Percentiles rank a stretch among this genome's conserved stretches.
phyloP scores from a whole-genome alignment of 345 rosid species.

The Populus simonii region DNA sequence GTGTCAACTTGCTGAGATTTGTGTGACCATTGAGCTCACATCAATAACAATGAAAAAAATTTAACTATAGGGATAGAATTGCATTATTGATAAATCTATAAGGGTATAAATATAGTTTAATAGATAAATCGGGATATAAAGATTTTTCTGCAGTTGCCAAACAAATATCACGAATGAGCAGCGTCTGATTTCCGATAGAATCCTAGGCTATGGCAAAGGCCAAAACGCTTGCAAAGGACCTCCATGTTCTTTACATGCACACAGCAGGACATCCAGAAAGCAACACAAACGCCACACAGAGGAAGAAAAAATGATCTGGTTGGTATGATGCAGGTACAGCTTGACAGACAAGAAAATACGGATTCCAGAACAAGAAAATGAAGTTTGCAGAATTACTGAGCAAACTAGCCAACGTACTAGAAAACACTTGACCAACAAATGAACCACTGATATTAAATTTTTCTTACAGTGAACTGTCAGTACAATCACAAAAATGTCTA shows the following conservation, averaged over 20 bases:
- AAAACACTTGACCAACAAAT: constrained; percentile 10
- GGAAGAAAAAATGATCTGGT: background rate
- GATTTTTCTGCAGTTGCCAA: background rate
- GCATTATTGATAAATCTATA: too few species aligned
- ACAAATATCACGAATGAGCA: background rate
- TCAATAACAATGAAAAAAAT: too few species aligned
- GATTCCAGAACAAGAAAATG: background rate
- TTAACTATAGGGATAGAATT: too few species aligned
- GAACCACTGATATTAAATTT: constrained; percentile 5
- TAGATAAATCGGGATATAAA: background rate
- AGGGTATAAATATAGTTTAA: too few species aligned
- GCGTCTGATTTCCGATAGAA: background rate
- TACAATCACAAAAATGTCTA: constrained; percentile 28
- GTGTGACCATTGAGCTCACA: too few species aligned
- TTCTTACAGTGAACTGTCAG: constrained; percentile 11
- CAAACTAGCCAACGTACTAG: background rate
- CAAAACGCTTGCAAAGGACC: background rate
- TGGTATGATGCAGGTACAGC: background rate
- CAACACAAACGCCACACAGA: background rate
- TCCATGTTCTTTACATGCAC: background rate
- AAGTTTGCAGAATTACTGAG: background rate
- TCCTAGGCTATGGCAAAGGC: background rate
- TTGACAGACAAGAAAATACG: background rate
- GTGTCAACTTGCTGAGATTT: too few species aligned
- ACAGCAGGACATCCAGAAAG: background rate